A percentile compares a stretch with the other conserved stretches of the same genome.
These are phyloP conservation scores for Arthrobotrys conoides DNA, from an alignment of 2,329 filamentous ascomycete genomes.

Conservation along the genomic window DNA sequence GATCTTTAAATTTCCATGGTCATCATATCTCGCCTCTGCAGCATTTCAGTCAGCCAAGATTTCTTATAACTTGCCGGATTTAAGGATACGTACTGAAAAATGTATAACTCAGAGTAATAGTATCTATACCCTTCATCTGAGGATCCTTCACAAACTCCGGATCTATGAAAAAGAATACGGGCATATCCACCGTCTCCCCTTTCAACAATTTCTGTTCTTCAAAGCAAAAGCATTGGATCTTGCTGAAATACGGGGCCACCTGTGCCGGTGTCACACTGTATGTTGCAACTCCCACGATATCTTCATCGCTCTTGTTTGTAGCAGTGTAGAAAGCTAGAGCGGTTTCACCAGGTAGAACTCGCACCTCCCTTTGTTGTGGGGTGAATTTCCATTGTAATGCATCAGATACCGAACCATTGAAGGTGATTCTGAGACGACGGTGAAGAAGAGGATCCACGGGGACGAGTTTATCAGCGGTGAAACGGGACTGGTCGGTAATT, in stretches of 20 bases:
- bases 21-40: slow-evolving; percentile 85
- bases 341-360: slow-evolving; percentile 94
- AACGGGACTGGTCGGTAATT: slow-evolving; percentile 75
- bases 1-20: slow-evolving; percentile 72
- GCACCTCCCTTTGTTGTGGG: slow-evolving; percentile 95
- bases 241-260: slow-evolving; percentile 97
- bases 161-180: slow-evolving; percentile 99
- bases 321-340: slow-evolving; percentile 98
- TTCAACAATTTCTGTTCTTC: slow-evolving; percentile 93
- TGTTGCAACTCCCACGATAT: slow-evolving; percentile 98
- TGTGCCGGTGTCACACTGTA: slow-evolving; percentile 97
- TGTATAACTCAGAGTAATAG: slow-evolving; percentile 94
- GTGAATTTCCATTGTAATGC: slow-evolving; percentile 97
- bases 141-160: slow-evolving; percentile 93
- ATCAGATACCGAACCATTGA: slow-evolving; percentile 95
- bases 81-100: slow-evolving; percentile 85
- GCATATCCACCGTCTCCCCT: slow-evolving; percentile 98
- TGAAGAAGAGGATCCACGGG: slow-evolving; percentile 75
- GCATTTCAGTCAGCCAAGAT: slow-evolving; percentile 1
- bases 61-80: neutral
- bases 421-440: slow-evolving; percentile 91
- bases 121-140: slow-evolving; percentile 93
- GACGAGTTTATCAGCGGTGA: slow-evolving; percentile 76
- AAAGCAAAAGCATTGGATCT: slow-evolving; percentile 99
- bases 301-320: slow-evolving; percentile 87